A percentile compares a stretch with the other conserved stretches of the same genome.
phyloP scores from a whole-genome alignment of 2,329 filamentous ascomycete species.

The Aspergillus sp. region DNA sequence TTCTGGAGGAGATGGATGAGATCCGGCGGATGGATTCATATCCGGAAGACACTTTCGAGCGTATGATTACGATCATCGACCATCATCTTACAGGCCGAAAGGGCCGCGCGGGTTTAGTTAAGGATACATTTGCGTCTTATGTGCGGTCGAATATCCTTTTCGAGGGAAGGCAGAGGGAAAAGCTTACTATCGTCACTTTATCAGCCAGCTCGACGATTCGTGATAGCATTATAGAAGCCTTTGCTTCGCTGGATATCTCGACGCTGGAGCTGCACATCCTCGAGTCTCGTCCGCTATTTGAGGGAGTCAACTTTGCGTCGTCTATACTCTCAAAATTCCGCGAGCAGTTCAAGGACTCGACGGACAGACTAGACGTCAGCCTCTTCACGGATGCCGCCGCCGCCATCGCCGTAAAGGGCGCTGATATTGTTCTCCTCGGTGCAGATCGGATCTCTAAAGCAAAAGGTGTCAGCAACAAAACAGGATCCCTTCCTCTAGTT shows the following conservation, averaged over 20 bases:
- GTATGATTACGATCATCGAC: slow-evolving; percentile 32
- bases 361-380: slow-evolving; percentile 46
- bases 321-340: slow-evolving; percentile 31
- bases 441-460: slow-evolving; percentile 64
- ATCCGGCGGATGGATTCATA: slow-evolving; percentile 26
- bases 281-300: slow-evolving; percentile 69
- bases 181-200: slow-evolving; percentile 61
- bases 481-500: slow-evolving; percentile 63
- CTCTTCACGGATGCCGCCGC: slow-evolving; percentile 66
- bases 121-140: slow-evolving; percentile 32
- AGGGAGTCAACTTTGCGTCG: slow-evolving; percentile 64
- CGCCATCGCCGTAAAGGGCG: slow-evolving; percentile 56
- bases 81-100: slow-evolving; percentile 29
- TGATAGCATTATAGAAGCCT: slow-evolving; percentile 51
- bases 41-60: slow-evolving; percentile 24
- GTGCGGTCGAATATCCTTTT: slow-evolving; percentile 25
- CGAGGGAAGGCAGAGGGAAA: slow-evolving; percentile 13
- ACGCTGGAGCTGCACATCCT: slow-evolving; percentile 62
- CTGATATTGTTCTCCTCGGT: slow-evolving; percentile 65
- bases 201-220: slow-evolving; percentile 67
- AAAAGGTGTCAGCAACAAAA: slow-evolving; percentile 70
- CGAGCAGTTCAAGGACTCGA: slow-evolving; percentile 24
- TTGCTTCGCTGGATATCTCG: slow-evolving; percentile 38
- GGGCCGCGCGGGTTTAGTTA: slow-evolving; percentile 29
- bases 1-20: slow-evolving; percentile 30